These are phyloP conservation scores for Polychytrium aggregatum DNA, from an alignment of 192 early-diverging fungal genomes.

Conservation along the genomic window DNA sequence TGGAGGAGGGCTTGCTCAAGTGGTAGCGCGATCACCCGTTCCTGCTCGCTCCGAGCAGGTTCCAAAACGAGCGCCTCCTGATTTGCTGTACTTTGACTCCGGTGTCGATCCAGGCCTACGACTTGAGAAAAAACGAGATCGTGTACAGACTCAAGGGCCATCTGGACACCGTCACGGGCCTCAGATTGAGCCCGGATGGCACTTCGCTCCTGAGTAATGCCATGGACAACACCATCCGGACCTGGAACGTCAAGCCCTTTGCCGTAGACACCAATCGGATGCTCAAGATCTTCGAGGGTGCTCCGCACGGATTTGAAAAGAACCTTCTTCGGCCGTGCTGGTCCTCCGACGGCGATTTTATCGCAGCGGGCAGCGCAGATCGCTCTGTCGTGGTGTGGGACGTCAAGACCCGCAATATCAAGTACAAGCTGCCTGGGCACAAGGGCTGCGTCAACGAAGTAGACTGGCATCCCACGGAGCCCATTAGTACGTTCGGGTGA, in stretches of 20 bases:
- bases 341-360: constrained; percentile 71
- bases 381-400: constrained; percentile 88
- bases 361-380: constrained; percentile 77
- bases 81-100: too few relatives aligned
- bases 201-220: constrained; percentile 70
- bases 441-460: constrained; percentile 89
- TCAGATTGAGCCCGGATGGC: constrained; percentile 76
- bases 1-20: too few relatives aligned
- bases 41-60: too few relatives aligned
- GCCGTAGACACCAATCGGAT: constrained; percentile 54
- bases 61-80: too few relatives aligned
- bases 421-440: constrained; percentile 91
- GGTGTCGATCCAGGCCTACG: constrained; percentile 54
- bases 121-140: constrained; percentile 63
- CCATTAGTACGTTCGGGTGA: too few relatives aligned
- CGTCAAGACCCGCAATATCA: constrained; percentile 58
- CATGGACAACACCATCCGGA: constrained; percentile 90
- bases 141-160: constrained; percentile 69
- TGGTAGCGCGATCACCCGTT: too few relatives aligned
- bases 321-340: constrained; percentile 85
- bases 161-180: constrained; percentile 77
- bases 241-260: constrained; percentile 94
- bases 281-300: constrained; percentile 69
- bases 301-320: constrained; percentile 92
- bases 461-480: constrained; percentile 79